Percentiles rank a stretch among this genome's conserved stretches.
phyloP scores from a whole-genome alignment of 2,329 filamentous ascomycete species.

The Chalaropsis ovoidea region DNA sequence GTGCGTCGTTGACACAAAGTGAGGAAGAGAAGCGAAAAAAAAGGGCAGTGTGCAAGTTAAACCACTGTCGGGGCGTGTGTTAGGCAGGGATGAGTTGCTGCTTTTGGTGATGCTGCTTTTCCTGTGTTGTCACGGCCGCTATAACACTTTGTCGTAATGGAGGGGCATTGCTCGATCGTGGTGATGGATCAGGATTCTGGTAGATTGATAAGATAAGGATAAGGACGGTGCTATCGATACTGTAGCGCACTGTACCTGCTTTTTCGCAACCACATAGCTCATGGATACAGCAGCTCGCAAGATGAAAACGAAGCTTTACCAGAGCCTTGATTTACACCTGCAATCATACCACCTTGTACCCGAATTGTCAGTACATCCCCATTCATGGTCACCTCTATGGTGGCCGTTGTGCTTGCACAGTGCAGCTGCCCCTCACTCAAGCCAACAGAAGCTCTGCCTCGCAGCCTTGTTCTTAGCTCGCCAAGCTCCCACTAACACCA shows the following conservation, averaged over 20 bases:
- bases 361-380: neutral
- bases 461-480: neutral
- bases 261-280: neutral
- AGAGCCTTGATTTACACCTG: too few relatives aligned
- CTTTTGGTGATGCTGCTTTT: slow-evolving; percentile 15
- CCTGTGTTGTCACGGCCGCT: neutral
- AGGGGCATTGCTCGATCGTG: neutral
- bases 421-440: neutral
- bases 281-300: neutral
- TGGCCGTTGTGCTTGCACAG: neutral
- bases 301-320: neutral
- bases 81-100: neutral
- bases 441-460: neutral
- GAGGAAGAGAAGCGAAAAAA: neutral
- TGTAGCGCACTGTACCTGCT: neutral
- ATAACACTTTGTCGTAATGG: slow-evolving; percentile 3
- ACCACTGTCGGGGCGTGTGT: neutral
- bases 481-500: slow-evolving; percentile 8
- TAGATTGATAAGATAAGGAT: slow-evolving; percentile 25
- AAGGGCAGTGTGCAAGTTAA: neutral
- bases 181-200: slow-evolving; percentile 2
- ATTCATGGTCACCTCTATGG: neutral
- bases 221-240: slow-evolving; percentile 12
- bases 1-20: neutral
- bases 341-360: too few relatives aligned